Base-by-base conservation (phyloP, 2,329 filamentous ascomycete genomes). In the Pseudogymnoascus sp. region DNA sequence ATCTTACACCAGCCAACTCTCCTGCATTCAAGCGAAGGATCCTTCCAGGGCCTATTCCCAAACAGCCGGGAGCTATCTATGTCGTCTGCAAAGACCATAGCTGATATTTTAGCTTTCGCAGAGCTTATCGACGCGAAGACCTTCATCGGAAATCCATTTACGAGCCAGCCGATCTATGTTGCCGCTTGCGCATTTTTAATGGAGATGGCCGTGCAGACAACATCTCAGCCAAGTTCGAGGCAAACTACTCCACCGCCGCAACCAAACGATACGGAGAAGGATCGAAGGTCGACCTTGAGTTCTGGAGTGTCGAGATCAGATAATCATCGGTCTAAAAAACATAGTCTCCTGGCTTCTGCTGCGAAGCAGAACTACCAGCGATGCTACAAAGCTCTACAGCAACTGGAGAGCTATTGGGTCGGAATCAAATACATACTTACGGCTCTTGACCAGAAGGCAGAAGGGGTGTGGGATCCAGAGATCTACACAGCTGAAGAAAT, bases 91-190 rank as follows among this genome's bases (percentile, higher is more conserved):
- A 96, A 95, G 75, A 95, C 91, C 0, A 94, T 96, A 63, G 90
- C 90, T 36, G 91, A 96, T 68, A 96, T 96, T 14, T 75, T 95
- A 8, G 87, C 89, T 1, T 95, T 95, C 72, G 89, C 90, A 0
- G 90, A 95, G 69, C 76, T 95, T 9, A 90, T 94, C 58, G 90
- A 95, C 71, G 85, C 89, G 0, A 91, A 90, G 71, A 92, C 90
- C 67, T 90, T 92, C 64, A 87, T 89, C 1, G 90, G 90, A 1
- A 96, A 94, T 63, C 91, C 91, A 0, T 96, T 96, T 66, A 94
- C 90, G 0, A 91, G 88, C 57, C 91, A 96, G 72, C 91, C 91
- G 0, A 95, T 95, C 69, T 96, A 95, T 67, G 93, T 96, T 63
- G 91, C 91, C 1, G 91, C 90, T 0, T 95, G 90, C 69, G 91